Evolutionary conservation across 352 stramenopile species (phyloP).

Genomic region (Phytophthora tentaculata): DNA sequence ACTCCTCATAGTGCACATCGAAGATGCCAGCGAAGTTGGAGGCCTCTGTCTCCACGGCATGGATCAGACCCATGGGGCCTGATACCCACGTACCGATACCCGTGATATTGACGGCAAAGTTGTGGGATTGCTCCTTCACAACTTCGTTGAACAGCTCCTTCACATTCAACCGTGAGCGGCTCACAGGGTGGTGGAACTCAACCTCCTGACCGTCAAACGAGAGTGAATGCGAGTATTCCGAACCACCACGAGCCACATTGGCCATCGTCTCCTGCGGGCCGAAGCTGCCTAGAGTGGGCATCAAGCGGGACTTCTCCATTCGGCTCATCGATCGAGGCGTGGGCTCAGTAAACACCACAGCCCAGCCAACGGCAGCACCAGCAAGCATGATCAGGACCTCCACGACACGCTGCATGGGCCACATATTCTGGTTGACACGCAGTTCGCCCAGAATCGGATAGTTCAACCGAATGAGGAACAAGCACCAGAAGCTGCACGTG

Average conservation of each 20-base stretch:
- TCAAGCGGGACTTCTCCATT: conserved; percentile 77
- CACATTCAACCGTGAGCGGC: conserved; percentile 71
- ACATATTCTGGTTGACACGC: conserved; percentile 77
- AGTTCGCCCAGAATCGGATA: conserved; percentile 74
- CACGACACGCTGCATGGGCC: conserved; percentile 82
- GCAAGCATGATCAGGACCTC: conserved; percentile 77
- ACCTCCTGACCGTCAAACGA: conserved; percentile 82
- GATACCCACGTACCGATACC: conserved; percentile 86
- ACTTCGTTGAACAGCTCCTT: conserved; percentile 81
- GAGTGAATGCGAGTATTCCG: conserved; percentile 78
- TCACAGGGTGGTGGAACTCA: conserved; percentile 78
- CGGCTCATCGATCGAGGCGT: conserved; percentile 79
- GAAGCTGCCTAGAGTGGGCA: conserved; percentile 45
- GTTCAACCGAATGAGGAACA: conserved; percentile 75
- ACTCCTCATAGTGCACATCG: conserved; percentile 90
- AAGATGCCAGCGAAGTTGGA: conserved; percentile 85
- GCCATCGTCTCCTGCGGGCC: conserved; percentile 32
- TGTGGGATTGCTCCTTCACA: conserved; percentile 87
- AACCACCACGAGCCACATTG: conserved; percentile 49
- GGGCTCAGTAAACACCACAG: conserved; percentile 68
- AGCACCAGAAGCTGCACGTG: conserved; percentile 67
- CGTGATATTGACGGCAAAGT: conserved; percentile 82
- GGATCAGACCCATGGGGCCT: conserved; percentile 82
- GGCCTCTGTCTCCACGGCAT: conserved; percentile 75
- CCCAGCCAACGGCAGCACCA: conserved; percentile 62